Evolutionary conservation across 495 filamentous ascomycete species (phyloP), one percentile per base, ranked within the genome.

Genomic region (Tuber brumale): DNA sequence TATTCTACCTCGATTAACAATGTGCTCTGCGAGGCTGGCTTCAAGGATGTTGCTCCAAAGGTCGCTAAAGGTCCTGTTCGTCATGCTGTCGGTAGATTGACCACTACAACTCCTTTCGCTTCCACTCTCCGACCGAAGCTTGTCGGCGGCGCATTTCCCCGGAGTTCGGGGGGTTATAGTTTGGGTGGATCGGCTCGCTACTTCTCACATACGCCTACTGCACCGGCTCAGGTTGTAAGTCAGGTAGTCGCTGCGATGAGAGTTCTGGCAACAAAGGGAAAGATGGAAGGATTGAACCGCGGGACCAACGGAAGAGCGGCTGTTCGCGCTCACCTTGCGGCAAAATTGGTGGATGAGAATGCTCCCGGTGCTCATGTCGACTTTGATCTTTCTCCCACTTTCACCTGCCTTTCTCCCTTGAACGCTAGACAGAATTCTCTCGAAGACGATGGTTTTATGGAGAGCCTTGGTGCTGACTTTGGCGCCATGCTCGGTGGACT

Each of bases 201-300:
- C 85, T 99, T 98, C 86, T 95, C 92, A 1, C 95, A 97, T 84
- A 90, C 90, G 0, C 92, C 95, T 16, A 89, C 93, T 4, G 90
- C 90, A 2, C 94, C 92, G 35, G 93, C 94, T 7, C 92, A 98
- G 83, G 93, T 98, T 31, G 87, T 98, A n/a, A 90, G 94, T 81
- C 97, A 97, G 85, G 95, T 98, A 2, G 97, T 93, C 31, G 89
- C 92, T 75, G 95, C 94, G 0, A 90, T 97, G 72, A 90, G 95
- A 8, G 94, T 93, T 1, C 97, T 99, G 84, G 90, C 91, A 84
- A 85, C 97, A n/a, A 92, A 90, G 0, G 95, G 95, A 76, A 95
- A 94, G 81, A 91, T 91, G 19, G 90, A 92, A 66, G 97, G 92
- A 77, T 92, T 97, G 82, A 93, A 94, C 23, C 73, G 80, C 21